These are phyloP conservation scores for Arachis hypogaea DNA, from an alignment of 306 rosid species.

Conservation along the genomic window DNA sequence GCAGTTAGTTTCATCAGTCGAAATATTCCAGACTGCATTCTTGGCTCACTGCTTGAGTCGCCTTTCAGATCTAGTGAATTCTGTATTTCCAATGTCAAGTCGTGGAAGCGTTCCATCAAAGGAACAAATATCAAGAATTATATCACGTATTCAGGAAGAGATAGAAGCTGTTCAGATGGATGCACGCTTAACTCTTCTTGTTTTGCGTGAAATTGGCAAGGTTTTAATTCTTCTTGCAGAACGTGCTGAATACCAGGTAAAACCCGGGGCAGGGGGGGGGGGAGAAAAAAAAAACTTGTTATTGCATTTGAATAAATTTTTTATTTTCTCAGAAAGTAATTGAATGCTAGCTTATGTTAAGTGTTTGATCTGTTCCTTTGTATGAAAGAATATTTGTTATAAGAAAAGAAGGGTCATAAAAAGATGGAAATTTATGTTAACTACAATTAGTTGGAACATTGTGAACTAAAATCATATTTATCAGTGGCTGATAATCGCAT, in stretches of 20 bases:
- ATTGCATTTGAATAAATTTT: constrained; percentile 21
- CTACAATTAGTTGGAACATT: constrained; percentile 10
- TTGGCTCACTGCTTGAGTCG: constrained; percentile 91
- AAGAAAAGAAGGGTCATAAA: not conserved
- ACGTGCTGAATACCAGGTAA: constrained; percentile 91
- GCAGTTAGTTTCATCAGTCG: constrained; percentile 81
- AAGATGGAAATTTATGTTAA: constrained; percentile 22
- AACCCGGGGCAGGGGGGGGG: not conserved
- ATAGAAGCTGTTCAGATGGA: constrained; percentile 94
- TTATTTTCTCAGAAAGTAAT: constrained; percentile 6
- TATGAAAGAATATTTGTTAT: not conserved
- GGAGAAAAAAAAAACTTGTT: not conserved
- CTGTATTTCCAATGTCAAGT: constrained; percentile 87
- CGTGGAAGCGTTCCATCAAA: constrained; percentile 95
- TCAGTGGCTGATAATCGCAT: not conserved
- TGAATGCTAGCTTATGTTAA: constrained; percentile 13
- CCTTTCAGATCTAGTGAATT: constrained; percentile 91
- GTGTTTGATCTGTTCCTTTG: constrained; percentile 1
- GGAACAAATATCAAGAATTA: constrained; percentile 84
- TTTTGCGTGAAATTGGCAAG: constrained; percentile 95
- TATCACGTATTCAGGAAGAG: constrained; percentile 91
- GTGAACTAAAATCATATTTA: constrained; percentile 2
- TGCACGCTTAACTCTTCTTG: constrained; percentile 93
- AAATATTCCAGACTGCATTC: constrained; percentile 92
- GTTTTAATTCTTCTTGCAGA: constrained; percentile 80